A percentile compares a stretch with the other conserved stretches of the same genome.
phyloP scores from a whole-genome alignment of 2,329 filamentous ascomycete genomes.

The Aspergillus pseudoterreus region DNA sequence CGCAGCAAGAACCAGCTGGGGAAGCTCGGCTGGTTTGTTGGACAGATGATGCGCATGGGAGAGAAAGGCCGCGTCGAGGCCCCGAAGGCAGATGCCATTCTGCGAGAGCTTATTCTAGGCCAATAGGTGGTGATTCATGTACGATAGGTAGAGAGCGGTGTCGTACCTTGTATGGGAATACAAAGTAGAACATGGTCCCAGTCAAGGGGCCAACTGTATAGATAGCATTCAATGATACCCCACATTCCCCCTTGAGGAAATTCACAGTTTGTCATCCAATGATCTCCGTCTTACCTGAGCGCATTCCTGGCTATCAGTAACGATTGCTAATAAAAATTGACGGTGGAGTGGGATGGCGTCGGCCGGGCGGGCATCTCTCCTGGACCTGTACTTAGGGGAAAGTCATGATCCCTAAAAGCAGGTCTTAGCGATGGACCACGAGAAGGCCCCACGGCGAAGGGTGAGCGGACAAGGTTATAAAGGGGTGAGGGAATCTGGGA shows the following conservation, averaged over 20 bases:
- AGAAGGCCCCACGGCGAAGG: conserved; percentile 7
- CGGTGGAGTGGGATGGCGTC: conserved; percentile 21
- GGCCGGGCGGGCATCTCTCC: conserved; percentile 33
- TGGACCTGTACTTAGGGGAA: conserved; percentile 50
- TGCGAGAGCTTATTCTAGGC: conserved; percentile 47
- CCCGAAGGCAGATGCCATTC: conserved; percentile 52
- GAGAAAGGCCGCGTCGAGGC: conserved; percentile 62
- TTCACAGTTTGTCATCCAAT: not conserved
- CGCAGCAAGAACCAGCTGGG: conserved; percentile 56
- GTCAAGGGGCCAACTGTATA: not conserved
- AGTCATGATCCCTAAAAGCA: conserved; percentile 45
- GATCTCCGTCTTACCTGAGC: not conserved
- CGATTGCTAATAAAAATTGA: conserved; percentile 24
- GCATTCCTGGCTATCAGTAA: not conserved
- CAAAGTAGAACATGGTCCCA: not conserved
- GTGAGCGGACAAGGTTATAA: not conserved
- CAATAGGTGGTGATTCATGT: conserved; percentile 7
- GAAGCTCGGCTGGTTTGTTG: conserved; percentile 67
- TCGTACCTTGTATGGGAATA: not conserved
- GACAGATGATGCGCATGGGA: conserved; percentile 63
- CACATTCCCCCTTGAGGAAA: not conserved
- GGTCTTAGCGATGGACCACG: conserved; percentile 38
- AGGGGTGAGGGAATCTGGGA: not conserved
- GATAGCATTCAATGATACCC: conserved; percentile 20
- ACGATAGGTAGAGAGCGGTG: not conserved